A percentile compares a stretch with the other conserved stretches of the same genome.
Evolutionary conservation across 306 rosid genomes (phyloP).

Genomic region (Albizia julibrissin): DNA sequence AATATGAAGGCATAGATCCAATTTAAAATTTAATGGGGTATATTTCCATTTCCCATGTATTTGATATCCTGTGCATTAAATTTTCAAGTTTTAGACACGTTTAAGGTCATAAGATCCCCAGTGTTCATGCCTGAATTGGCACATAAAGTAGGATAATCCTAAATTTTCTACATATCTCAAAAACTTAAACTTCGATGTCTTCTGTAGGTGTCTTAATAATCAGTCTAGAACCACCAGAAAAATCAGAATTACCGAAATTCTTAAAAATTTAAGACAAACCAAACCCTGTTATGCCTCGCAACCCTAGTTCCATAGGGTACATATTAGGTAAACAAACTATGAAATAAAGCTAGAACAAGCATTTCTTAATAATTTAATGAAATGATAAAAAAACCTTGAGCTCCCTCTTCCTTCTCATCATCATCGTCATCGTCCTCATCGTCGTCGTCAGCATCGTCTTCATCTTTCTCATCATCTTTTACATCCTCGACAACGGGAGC

Average conservation of each 20-base stretch:
- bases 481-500: conserved; percentile 75
- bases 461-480: conserved; percentile 64
- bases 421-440: conserved; percentile 63
- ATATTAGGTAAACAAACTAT: not conserved
- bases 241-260: not conserved
- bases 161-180: not conserved
- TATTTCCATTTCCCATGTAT: not conserved
- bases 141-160: not conserved
- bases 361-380: not conserved
- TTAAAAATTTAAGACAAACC: not conserved
- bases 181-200: not conserved
- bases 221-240: not conserved
- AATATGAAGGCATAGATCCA: not conserved
- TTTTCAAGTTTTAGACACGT: not conserved
- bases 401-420: conserved; percentile 63
- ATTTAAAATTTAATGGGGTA: not conserved
- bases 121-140: not conserved
- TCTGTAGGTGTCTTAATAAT: not conserved
- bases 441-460: conserved; percentile 49
- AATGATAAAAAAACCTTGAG: conserved; percentile 42
- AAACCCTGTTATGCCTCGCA: not conserved
- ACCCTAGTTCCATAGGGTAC: not conserved
- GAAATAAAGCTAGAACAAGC: not conserved
- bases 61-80: not conserved
- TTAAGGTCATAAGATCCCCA: not conserved